Evolutionary conservation across 352 stramenopile genomes (phyloP), one percentile per base, ranked within the genome.

Genomic region (Aphanomyces euteiches): DNA sequence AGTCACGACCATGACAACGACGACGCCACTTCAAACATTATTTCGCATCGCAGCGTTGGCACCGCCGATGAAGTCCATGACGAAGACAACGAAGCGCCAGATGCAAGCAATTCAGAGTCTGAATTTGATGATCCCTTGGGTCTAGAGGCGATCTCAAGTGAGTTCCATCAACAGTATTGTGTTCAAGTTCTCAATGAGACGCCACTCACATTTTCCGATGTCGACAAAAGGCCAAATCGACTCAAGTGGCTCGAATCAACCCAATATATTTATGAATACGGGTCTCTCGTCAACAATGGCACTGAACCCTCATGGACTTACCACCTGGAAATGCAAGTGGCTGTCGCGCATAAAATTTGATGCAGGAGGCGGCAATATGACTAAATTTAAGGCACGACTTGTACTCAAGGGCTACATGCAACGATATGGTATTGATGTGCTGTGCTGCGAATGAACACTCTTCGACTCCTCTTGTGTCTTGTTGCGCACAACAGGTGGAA

Each of bases 351-450:
- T 70, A 3, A 78, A 82, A 54, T 12, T 43, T 0, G 58, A 79
- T 19, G 17, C 7, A 66, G 54, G 1, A n/a, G 67, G 66, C n/a
- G n/a, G 66, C 3, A 48, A 74, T 2, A 61, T 76, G n/a, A 43
- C 58, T 3, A 61, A 74, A 0, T 79, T 61, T 2, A 80, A 83
- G 57, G 69, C 73, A 36, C 60, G 77, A 7, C 41, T 79, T 0
- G 69, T 79, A 15, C 58, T 74, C 1, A 63, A 72, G 4, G 66
- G 75, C 10, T 83, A 61, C 58, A n/a, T 65, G 13, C 77, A 80
- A 47, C 67, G 19, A 8, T 67, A 61, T 12, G 67, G 67, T 15
- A 21, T 80, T 0, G 70, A 80, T 38, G 67, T 67, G 72, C 76
- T 17, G 74, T 78, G 15, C 58, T 77, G 4, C 73, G 66, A 48